Evolutionary conservation across 805 yeast species (phyloP).

Genomic region (Suhomyces prunicola): DNA sequence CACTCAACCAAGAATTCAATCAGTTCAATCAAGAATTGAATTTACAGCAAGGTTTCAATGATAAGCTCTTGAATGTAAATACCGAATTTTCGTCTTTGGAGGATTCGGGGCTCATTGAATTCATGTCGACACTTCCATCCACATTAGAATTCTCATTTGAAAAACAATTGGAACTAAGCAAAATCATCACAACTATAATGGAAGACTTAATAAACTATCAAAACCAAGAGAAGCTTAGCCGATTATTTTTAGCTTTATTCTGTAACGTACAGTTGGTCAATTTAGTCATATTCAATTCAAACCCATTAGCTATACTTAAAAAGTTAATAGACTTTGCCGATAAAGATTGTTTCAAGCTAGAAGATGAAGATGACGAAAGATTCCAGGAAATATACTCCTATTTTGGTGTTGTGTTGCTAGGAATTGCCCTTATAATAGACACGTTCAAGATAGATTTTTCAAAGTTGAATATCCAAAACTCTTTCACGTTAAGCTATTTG

Average conservation of each 20-base stretch:
- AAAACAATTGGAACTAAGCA: slow-evolving; percentile 24
- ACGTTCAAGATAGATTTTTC: slow-evolving; percentile 26
- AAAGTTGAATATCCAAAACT: slow-evolving; percentile 20
- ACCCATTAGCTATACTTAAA: slow-evolving; percentile 5
- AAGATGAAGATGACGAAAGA: slow-evolving; percentile 55
- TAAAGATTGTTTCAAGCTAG: slow-evolving; percentile 20
- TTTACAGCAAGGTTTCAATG: slow-evolving; percentile 22
- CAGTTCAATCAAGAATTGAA: slow-evolving; percentile 19
- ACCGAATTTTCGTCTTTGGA: slow-evolving; percentile 40
- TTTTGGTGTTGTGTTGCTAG: slow-evolving; percentile 57
- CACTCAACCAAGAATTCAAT: slow-evolving; percentile 25
- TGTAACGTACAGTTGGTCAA: slow-evolving; percentile 16
- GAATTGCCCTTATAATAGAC: slow-evolving; percentile 23
- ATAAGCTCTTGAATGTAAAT: slow-evolving; percentile 32
- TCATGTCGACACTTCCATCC: slow-evolving; percentile 18
- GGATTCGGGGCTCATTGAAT: slow-evolving; percentile 35
- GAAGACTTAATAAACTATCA: slow-evolving; percentile 22
- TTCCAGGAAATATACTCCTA: slow-evolving; percentile 68
- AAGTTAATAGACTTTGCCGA: slow-evolving; percentile 20
- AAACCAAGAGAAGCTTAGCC: slow-evolving; percentile 29
- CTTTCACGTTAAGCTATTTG: slow-evolving; percentile 33
- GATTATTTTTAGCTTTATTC: slow-evolving; percentile 10
- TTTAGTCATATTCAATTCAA: slow-evolving; percentile 7
- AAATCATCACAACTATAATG: slow-evolving; percentile 16
- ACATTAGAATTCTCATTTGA: slow-evolving; percentile 21